Base-by-base conservation (phyloP, 2,329 filamentous ascomycete genomes). In the Bipolaris bicolor region DNA sequence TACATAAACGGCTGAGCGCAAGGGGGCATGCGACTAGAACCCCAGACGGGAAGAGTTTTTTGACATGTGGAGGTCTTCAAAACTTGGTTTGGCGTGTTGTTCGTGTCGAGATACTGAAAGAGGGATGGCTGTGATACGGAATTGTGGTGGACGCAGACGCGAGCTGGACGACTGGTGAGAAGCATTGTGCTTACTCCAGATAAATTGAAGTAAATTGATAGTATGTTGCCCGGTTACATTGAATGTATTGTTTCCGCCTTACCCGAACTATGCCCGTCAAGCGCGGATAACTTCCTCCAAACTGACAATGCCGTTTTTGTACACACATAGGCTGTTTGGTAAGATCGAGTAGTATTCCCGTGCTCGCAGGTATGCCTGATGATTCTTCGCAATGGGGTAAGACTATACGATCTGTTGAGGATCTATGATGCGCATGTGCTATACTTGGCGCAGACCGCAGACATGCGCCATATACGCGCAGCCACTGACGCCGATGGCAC, bases 371-470 rank as follows among this genome's bases (percentile, higher is more conserved):
- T 6, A 7, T n/a, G 39, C 22, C 1, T 11, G 15, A 24, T 7
- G 16, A 33, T 15, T 15, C n/a, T 44, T 1, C 3, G 36, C 5
- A 18, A 24, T 1, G 15, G 46, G 43, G 22, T 18, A 1, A 54
- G 31, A 36, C 13, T 15, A 29, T 20, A 24, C 20, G 39, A 6
- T 18, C 22, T 58, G 51, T 55, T 52, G 52, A 58, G 47, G 15
- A 36, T 26, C 24, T 11, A 31, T 26, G n/a, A 48, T 34, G 47
- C 10, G 18, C 7, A 26, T 9, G 9, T 39, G 37, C 48, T 22
- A 31, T 48, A 22, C 4, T 55, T 55, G 37, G 44, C 55, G 46
- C 46, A 55, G 7, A 39, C 24, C 22, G 40, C 34, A 49, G 34
- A 36, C 15, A 47, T 16, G 31, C 51, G 40, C 51, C 20, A 36